phyloP scores from a whole-genome alignment of 768 basidiomycete genomes.

The Pulveroboletus frians region DNA sequence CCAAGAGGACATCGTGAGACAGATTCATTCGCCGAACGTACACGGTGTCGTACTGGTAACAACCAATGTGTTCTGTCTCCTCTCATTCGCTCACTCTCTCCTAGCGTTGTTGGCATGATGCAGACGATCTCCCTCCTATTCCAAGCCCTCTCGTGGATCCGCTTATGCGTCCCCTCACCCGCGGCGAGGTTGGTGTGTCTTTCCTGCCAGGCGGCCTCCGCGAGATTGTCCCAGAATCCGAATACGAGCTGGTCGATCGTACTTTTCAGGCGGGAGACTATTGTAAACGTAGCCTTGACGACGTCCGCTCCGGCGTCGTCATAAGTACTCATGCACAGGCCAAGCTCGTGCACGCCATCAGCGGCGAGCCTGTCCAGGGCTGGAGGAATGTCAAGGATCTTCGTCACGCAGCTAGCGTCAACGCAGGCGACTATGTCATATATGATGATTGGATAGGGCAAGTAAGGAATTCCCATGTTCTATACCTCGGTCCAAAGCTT shows the following conservation, averaged over 20 bases:
- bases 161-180: constrained; percentile 65
- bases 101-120: constrained; percentile 87
- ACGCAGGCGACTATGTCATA: constrained; percentile 77
- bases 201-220: constrained; percentile 53
- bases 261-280: constrained; percentile 73
- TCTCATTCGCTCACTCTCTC: constrained; percentile 6
- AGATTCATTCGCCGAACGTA: constrained; percentile 35
- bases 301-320: constrained; percentile 73
- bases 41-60: constrained; percentile 66
- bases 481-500: constrained; percentile 6
- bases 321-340: constrained; percentile 55
- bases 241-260: constrained; percentile 70
- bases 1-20: constrained; percentile 61
- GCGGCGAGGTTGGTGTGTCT: constrained; percentile 80
- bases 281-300: constrained; percentile 73
- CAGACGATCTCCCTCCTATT: constrained; percentile 57
- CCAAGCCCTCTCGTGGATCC: constrained; percentile 50
- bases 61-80: constrained; percentile 1
- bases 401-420: constrained; percentile 52
- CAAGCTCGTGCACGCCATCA: constrained; percentile 74
- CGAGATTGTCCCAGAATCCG: constrained; percentile 67
- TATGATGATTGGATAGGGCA: constrained; percentile 88
- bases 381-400: constrained; percentile 63
- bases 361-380: constrained; percentile 48
- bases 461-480: constrained; percentile 40